Conservation (phyloP, 2,329 filamentous ascomycete genomes). For the Exophiala sideris region DNA sequence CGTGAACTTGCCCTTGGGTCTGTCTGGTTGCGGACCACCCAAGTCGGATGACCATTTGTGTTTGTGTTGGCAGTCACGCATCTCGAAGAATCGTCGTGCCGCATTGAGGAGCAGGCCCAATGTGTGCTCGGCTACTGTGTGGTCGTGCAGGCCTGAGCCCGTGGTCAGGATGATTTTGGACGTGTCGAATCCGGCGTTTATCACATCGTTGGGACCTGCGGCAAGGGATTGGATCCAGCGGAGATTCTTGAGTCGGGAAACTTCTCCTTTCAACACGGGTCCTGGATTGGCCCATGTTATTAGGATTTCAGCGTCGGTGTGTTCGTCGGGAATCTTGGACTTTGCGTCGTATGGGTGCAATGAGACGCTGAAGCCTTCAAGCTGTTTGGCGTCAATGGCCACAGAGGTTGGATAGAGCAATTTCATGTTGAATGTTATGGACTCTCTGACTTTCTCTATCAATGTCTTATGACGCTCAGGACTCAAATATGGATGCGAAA, state of each 20-base stretch:
- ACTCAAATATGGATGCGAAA: too few species aligned
- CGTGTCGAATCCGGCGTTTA: constrained; percentile 58
- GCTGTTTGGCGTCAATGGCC: constrained; percentile 51
- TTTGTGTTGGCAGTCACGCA: constrained; percentile 58
- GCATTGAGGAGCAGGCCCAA: constrained; percentile 46
- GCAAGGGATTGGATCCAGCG: constrained; percentile 66
- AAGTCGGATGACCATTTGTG: constrained; percentile 60
- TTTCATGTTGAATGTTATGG: constrained; percentile 42
- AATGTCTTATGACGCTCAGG: too few species aligned
- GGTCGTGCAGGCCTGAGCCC: constrained; percentile 62
- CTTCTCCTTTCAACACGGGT: constrained; percentile 58
- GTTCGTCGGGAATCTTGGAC: constrained; percentile 53
- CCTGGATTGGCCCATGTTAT: constrained; percentile 61
- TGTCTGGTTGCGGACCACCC: constrained; percentile 51
- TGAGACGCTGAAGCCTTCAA: constrained; percentile 57
- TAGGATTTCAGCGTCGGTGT: constrained; percentile 58
- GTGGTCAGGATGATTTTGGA: constrained; percentile 54
- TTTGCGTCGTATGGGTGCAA: constrained; percentile 62
- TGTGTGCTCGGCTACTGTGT: constrained; percentile 63
- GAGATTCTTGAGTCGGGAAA: constrained; percentile 53
- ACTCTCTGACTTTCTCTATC: background rate
- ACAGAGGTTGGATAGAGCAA: constrained; percentile 65
- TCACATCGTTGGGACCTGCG: constrained; percentile 64
- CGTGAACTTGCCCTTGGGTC: constrained; percentile 54
- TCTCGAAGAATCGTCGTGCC: constrained; percentile 25